Percentiles rank a stretch among this genome's conserved stretches.
Evolutionary conservation across 495 filamentous ascomycete species (phyloP).

Genomic region (Sordaria brevicollis): DNA sequence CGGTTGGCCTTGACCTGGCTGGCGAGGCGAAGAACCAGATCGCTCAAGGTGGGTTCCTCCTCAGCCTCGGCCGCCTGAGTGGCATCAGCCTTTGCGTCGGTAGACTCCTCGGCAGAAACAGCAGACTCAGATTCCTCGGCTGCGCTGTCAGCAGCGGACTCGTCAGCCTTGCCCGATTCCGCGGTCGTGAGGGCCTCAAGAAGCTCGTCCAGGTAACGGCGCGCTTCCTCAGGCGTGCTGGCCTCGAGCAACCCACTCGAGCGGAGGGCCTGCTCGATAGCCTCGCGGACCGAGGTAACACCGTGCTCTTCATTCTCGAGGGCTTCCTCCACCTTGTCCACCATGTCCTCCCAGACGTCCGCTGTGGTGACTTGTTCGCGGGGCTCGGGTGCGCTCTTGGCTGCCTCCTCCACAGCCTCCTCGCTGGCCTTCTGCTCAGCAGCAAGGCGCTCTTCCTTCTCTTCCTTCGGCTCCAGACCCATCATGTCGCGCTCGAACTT

Average conservation of each 20-base stretch:
- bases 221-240: conserved; percentile 22
- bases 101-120: neutral
- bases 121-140: conserved; percentile 1
- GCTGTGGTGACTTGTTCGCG: conserved; percentile 16
- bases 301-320: conserved; percentile 44
- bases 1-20: conserved; percentile 1
- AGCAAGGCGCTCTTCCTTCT: conserved; percentile 12
- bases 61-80: conserved; percentile 9
- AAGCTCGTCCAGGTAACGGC: conserved; percentile 29
- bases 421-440: conserved; percentile 2
- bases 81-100: conserved; percentile 3
- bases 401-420: conserved; percentile 1
- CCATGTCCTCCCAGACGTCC: conserved; percentile 42
- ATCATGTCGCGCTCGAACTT: conserved; percentile 57
- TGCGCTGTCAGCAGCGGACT: neutral
- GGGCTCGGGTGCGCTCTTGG: neutral
- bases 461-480: conserved; percentile 27
- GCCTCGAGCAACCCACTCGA: conserved; percentile 32
- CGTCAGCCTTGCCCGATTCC: conserved; percentile 3
- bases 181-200: conserved; percentile 27
- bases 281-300: conserved; percentile 29
- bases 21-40: conserved; percentile 18
- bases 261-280: conserved; percentile 33
- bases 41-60: conserved; percentile 14
- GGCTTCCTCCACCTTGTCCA: conserved; percentile 41